These are phyloP conservation scores for Hyaloscypha variabilis DNA, from an alignment of 495 filamentous ascomycete genomes.

Conservation along the genomic window DNA sequence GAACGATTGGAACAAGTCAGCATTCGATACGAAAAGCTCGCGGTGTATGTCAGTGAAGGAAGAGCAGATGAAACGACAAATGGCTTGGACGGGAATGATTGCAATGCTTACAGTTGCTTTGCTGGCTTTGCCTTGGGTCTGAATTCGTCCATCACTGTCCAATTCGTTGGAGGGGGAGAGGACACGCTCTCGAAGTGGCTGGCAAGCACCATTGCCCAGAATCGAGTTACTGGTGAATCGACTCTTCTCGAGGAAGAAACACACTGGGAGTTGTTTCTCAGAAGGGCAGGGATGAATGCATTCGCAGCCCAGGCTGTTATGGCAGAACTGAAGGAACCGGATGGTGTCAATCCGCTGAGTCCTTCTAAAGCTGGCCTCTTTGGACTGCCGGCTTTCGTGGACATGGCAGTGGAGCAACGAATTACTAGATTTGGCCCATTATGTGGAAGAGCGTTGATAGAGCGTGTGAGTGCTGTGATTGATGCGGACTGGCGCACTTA, in stretches of 20 bases:
- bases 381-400: constrained; percentile 60
- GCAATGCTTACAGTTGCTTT: constrained; percentile 56
- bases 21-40: constrained; percentile 66
- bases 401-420: constrained; percentile 55
- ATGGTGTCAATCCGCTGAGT: constrained; percentile 23
- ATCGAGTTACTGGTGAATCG: constrained; percentile 6
- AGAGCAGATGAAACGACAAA: constrained; percentile 39
- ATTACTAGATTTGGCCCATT: constrained; percentile 43
- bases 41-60: constrained; percentile 69
- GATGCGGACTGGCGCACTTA: constrained; percentile 33
- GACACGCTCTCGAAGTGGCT: constrained; percentile 61
- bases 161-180: constrained; percentile 61
- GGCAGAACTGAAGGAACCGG: constrained; percentile 45
- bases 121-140: constrained; percentile 50
- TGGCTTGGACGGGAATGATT: constrained; percentile 47
- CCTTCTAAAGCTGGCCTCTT: constrained; percentile 30
- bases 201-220: constrained; percentile 12
- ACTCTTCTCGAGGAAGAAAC: constrained; percentile 51
- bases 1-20: constrained; percentile 59
- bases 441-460: constrained; percentile 55
- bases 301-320: constrained; percentile 78
- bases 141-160: constrained; percentile 43
- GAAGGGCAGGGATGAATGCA: constrained; percentile 75
- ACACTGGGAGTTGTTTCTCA: constrained; percentile 75
- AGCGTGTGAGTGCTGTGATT: constrained; percentile 46